Base-by-base conservation (phyloP, 129 eudicot species). In the Artemisia argyi region DNA sequence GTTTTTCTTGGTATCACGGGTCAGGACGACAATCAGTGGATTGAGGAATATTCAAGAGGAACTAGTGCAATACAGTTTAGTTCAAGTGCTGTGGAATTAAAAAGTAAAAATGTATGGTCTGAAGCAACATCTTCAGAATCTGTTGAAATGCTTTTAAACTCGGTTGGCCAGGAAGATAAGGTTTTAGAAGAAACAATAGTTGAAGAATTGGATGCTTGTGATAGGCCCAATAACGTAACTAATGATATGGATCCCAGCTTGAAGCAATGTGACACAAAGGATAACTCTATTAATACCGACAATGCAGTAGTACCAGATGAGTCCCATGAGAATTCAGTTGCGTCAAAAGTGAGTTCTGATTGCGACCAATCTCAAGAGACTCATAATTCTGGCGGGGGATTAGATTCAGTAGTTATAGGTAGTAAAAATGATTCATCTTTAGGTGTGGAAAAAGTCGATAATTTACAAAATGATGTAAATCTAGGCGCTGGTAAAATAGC, bases 81-180 rank as follows among this genome's bases (percentile, higher is more conserved):
- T 65, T 79, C 99, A 26, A 68, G 86, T 79, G 89, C 90, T 13
- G 72, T 85, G 22, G 97, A 87, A 64, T 84, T 88, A 60, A 82
- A 91, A 79, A 86, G 66, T 61, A 82, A 85, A 69, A 88, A 94
- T 90, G 99, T 94, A 57, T 94, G 99, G 99, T 94, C 97, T 68
- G 99, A 94, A 88, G 99, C 99, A 78, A 90, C 99, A 66, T 94
- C 99, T 51, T 87, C 89, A 39, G 97, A 94, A 78, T 90, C 99
- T 72, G 99, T 94, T 78, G 99, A 88, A 83, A 87, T 94, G 99
- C 86, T 94, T 46, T 28, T 94, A 69, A 94, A 94, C 71, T 87
- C 99, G 14, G 99, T 94, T 79, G 91, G 98, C 17, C 92, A 85
- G 83, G 98, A 92, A 77, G 96, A 92, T 19, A 89, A 79, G 83